Percentiles rank a stretch among this genome's conserved stretches.
Conservation (phyloP, 2,329 filamentous ascomycete species). For the Diaporthe sp. region DNA sequence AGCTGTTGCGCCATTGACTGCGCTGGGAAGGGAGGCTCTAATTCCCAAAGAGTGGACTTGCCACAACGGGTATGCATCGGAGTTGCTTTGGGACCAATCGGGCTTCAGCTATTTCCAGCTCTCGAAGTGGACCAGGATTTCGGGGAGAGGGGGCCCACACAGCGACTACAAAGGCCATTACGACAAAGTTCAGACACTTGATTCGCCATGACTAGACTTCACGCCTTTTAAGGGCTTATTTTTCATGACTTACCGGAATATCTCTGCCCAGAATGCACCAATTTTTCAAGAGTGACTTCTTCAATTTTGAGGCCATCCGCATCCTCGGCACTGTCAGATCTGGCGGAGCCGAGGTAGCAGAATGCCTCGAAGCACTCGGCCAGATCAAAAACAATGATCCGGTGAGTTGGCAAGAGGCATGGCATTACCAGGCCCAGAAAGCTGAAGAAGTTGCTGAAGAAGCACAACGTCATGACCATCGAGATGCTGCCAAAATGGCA, state of each 20-base stretch:
- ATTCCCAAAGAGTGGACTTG: background rate
- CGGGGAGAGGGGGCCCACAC: background rate
- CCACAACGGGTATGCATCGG: background rate
- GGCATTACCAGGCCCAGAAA: constrained; percentile 47
- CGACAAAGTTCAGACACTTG: background rate
- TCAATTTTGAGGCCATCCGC: constrained; percentile 59
- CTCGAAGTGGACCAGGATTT: background rate
- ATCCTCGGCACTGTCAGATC: constrained; percentile 53
- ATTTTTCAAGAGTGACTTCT: constrained; percentile 47
- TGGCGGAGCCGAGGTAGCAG: constrained; percentile 55
- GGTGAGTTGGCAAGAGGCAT: constrained; percentile 56
- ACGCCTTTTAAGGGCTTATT: background rate
- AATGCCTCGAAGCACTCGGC: constrained; percentile 54
- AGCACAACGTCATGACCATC: constrained; percentile 41
- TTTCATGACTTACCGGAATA: background rate
- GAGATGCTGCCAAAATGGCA: background rate
- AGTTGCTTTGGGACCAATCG: background rate
- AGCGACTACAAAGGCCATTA: background rate
- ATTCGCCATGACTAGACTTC: background rate
- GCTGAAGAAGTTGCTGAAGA: constrained; percentile 53
- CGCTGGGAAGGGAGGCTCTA: background rate
- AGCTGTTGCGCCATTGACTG: background rate
- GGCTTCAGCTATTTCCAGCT: background rate
- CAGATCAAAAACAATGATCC: constrained; percentile 55
- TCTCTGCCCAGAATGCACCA: background rate